Percentiles rank a stretch among this genome's conserved stretches.
These are phyloP conservation scores for Candida succiphila DNA, from an alignment of 805 yeast genomes.

Conservation along the genomic window DNA sequence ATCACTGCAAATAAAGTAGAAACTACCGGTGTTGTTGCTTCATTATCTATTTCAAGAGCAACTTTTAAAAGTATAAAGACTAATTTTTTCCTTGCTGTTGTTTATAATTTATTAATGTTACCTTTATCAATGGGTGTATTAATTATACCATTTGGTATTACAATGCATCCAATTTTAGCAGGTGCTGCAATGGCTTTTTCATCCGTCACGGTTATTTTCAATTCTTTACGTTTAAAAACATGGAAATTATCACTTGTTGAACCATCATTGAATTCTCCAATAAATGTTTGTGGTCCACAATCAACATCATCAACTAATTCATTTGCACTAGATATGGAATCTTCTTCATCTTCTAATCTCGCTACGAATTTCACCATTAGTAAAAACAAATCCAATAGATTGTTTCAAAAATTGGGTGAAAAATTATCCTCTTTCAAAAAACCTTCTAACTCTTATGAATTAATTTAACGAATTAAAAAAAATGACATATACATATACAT, in stretches of 20 bases:
- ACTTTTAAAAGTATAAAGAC: conserved; percentile 68
- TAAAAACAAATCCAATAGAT: no score
- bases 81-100: conserved; percentile 81
- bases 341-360: no score
- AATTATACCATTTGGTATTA: conserved; percentile 60
- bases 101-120: conserved; percentile 76
- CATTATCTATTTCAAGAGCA: conserved; percentile 56
- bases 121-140: conserved; percentile 95
- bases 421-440: no score
- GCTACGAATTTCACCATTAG: no score
- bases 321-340: conserved; percentile 7
- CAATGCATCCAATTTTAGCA: conserved; percentile 82
- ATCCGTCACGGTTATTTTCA: conserved; percentile 78
- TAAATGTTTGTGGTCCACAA: background rate
- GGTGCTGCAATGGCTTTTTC: conserved; percentile 91
- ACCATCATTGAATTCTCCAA: no score
- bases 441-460: no score
- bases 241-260: conserved; percentile 36
- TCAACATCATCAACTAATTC: no score
- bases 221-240: conserved; percentile 60
- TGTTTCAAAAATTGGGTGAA: no score
- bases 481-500: no score
- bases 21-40: conserved; percentile 43
- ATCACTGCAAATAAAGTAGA: conserved; percentile 7
- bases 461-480: no score